Percentiles rank a stretch among this genome's conserved stretches.
These are phyloP conservation scores for Physocladia obscura DNA, from an alignment of 192 early-diverging fungal genomes.

Conservation along the genomic window DNA sequence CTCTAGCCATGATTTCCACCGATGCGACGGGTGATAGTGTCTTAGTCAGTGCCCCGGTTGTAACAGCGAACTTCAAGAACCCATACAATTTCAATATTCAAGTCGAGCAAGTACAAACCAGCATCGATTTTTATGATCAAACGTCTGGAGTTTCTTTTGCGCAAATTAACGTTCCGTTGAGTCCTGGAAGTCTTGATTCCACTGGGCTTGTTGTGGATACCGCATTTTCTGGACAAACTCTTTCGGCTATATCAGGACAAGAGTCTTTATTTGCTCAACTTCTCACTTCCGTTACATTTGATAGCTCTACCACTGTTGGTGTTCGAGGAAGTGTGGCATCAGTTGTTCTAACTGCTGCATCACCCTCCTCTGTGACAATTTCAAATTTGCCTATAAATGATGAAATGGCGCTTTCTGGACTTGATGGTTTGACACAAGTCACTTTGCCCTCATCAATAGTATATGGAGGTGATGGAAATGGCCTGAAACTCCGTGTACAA, in stretches of 20 bases:
- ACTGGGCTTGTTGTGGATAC: background rate
- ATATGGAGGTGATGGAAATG: background rate
- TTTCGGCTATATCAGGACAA: constrained; percentile 9
- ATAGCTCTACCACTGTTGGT: background rate
- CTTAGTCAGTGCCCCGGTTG: background rate
- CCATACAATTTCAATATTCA: constrained; percentile 23
- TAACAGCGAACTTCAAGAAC: constrained; percentile 18
- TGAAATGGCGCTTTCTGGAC: background rate
- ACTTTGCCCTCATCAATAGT: background rate
- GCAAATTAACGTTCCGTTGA: background rate
- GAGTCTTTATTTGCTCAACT: constrained; percentile 9
- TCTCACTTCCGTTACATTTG: background rate
- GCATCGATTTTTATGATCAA: constrained; percentile 16
- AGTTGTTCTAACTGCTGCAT: constrained; percentile 1
- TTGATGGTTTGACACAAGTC: background rate
- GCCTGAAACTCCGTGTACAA: background rate
- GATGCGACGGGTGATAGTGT: constrained; percentile 20
- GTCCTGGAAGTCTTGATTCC: background rate
- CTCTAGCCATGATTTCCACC: background rate
- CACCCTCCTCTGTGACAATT: background rate
- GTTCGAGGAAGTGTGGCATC: background rate
- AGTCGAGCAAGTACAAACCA: background rate
- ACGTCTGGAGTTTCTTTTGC: background rate
- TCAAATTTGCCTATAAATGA: background rate
- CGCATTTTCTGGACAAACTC: background rate